Evolutionary conservation across 78 protist species (phyloP).

Genomic region (Polysphondylium violaceum): DNA sequence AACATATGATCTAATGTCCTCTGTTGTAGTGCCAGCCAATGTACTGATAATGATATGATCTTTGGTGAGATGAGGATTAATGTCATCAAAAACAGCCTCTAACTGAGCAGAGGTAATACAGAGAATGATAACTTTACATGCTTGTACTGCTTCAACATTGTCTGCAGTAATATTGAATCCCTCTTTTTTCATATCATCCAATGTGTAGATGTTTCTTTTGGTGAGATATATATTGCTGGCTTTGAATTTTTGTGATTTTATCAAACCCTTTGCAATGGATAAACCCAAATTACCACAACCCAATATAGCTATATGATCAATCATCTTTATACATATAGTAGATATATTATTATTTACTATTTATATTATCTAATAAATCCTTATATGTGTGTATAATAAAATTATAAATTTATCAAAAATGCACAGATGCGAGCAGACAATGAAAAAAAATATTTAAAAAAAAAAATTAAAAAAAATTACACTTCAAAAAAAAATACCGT

Average conservation of each 20-base stretch:
- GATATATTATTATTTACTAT: no score
- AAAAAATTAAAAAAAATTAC: no score
- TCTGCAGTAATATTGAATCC: slow-evolving; percentile 37
- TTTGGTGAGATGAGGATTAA: slow-evolving; percentile 9
- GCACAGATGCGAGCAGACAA: not conserved
- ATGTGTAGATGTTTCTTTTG: slow-evolving; percentile 25
- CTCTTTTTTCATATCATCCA: slow-evolving; percentile 15
- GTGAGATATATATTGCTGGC: slow-evolving; percentile 49
- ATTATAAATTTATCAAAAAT: no score
- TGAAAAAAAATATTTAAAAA: no score
- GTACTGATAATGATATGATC: slow-evolving; percentile 61
- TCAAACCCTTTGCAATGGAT: slow-evolving; percentile 72
- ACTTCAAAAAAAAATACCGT: no score
- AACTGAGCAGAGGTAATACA: slow-evolving; percentile 71
- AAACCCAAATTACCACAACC: slow-evolving; percentile 83
- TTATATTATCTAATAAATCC: no score
- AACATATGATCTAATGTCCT: slow-evolving; percentile 2
- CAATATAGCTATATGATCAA: slow-evolving; percentile 22
- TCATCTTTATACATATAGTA: not conserved
- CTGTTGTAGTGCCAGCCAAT: slow-evolving; percentile 39
- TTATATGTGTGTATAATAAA: no score
- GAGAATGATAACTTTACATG: slow-evolving; percentile 30
- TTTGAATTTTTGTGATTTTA: slow-evolving; percentile 22
- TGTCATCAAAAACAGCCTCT: slow-evolving; percentile 27
- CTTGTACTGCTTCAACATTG: slow-evolving; percentile 40